Percentiles rank a stretch among this genome's conserved stretches.
phyloP scores from a whole-genome alignment of 108 stramenopile species.

The Fragilariopsis cylindrus region DNA sequence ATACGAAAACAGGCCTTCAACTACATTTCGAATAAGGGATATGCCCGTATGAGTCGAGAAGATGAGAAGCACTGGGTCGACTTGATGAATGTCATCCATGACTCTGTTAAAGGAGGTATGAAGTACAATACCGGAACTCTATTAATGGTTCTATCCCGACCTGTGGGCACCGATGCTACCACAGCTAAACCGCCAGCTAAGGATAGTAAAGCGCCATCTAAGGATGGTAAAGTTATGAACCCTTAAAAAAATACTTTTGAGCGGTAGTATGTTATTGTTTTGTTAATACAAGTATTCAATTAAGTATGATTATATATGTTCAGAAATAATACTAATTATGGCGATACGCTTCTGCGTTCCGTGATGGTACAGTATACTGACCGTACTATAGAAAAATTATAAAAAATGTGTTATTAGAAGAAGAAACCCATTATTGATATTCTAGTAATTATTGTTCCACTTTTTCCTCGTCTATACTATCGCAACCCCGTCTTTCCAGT shows the following conservation, averaged over 20 bases:
- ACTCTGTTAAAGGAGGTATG: constrained; percentile 86
- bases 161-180: constrained; percentile 39
- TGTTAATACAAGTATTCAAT: background rate
- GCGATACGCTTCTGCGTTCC: too few species aligned
- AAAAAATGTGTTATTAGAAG: too few species aligned
- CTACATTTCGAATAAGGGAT: constrained; percentile 90
- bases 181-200: constrained; percentile 37
- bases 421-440: too few species aligned
- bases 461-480: too few species aligned
- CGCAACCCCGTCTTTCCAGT: background rate
- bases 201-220: constrained; percentile 29
- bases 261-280: background rate
- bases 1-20: constrained; percentile 69
- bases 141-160: constrained; percentile 83
- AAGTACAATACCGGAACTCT: constrained; percentile 90
- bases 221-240: constrained; percentile 43
- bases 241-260: constrained; percentile 27
- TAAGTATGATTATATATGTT: too few species aligned
- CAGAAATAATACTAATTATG: too few species aligned
- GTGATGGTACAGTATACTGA: too few species aligned
- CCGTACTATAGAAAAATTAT: too few species aligned
- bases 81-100: constrained; percentile 81
- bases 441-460: too few species aligned
- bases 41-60: constrained; percentile 81
- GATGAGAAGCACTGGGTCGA: constrained; percentile 88